Evolutionary conservation across 805 yeast genomes (phyloP).

Genomic region (Lipomyces starkeyi): DNA sequence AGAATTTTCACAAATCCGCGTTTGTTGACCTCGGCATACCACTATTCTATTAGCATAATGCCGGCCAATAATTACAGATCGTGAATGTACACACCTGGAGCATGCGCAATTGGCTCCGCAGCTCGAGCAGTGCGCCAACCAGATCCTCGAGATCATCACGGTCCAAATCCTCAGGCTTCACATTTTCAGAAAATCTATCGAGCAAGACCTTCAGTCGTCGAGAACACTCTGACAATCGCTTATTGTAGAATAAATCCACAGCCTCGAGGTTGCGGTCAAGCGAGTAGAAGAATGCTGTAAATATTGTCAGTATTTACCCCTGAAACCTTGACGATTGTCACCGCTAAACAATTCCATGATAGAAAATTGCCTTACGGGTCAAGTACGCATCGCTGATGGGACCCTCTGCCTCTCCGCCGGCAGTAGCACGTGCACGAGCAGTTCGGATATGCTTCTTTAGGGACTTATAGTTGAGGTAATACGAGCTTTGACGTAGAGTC

Average conservation of each 20-base stretch:
- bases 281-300: conserved; percentile 69
- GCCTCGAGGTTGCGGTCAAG: conserved; percentile 81
- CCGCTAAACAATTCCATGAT: background rate
- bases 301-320: conserved; percentile 37
- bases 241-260: conserved; percentile 79
- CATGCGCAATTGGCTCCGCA: conserved; percentile 76
- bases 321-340: conserved; percentile 42
- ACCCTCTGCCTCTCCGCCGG: conserved; percentile 25
- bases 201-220: conserved; percentile 60
- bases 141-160: conserved; percentile 68
- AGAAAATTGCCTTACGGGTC: conserved; percentile 30
- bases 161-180: conserved; percentile 46
- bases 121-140: conserved; percentile 70
- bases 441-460: conserved; percentile 80
- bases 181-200: conserved; percentile 46
- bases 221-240: conserved; percentile 74
- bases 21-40: conserved; percentile 92
- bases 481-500: conserved; percentile 47
- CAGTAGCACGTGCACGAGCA: conserved; percentile 45
- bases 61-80: background rate
- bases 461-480: conserved; percentile 83
- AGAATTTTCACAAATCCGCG: conserved; percentile 88
- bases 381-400: conserved; percentile 35
- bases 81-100: conserved; percentile 52
- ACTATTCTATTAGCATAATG: conserved; percentile 43